Evolutionary conservation across 73 alveolate species (phyloP), one percentile per base, ranked within the genome.

Genomic region (Symbiodinium natans): DNA sequence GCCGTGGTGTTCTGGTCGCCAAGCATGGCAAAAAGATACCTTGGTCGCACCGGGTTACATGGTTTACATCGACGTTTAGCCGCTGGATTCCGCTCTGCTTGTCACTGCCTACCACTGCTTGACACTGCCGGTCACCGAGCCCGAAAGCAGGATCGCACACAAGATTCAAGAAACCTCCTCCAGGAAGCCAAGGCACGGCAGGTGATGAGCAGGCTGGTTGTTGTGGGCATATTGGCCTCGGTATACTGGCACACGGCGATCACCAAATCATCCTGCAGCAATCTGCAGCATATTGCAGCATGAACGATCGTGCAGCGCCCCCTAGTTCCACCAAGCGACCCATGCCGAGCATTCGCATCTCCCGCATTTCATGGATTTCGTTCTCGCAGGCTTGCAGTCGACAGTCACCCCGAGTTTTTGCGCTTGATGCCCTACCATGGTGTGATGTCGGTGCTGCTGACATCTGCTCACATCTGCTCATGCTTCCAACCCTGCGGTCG

Each of bases 321-420:
- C 63, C 17, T 8, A 10, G 8, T 48, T 48, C n/a, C n/a, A 29
- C 77, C 97, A 6, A 90, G 97, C 31, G 4, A n/a, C 97, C 97
- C 97, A 90, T 90, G 56, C 97, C 97, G 8, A 90, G 80, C 97
- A 90, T 90, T 36, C 97, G 87, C 97, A 90, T 90, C 48, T 90
- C 97, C 27, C 97, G 87, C 97, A 90, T 90, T 39, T 90, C 97
- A 42, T 90, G 97, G 97, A 90, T 90, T 36, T 90, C 97, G 80
- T 27, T 85, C 95, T 63, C 68, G 21, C 68, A 11, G 68, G 68
- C 29, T 0, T 52, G 5, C n/a, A 27, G 21, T 52, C 21, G 5
- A 21, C 68, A 52, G 68, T n/a, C n/a, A n/a, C n/a, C n/a, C n/a
- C n/a, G n/a, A n/a, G n/a, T n/a, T n/a, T n/a, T n/a, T n/a, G n/a